Evolutionary conservation across 2,329 filamentous ascomycete species (phyloP).

Genomic region (Cercospora berteroae): DNA sequence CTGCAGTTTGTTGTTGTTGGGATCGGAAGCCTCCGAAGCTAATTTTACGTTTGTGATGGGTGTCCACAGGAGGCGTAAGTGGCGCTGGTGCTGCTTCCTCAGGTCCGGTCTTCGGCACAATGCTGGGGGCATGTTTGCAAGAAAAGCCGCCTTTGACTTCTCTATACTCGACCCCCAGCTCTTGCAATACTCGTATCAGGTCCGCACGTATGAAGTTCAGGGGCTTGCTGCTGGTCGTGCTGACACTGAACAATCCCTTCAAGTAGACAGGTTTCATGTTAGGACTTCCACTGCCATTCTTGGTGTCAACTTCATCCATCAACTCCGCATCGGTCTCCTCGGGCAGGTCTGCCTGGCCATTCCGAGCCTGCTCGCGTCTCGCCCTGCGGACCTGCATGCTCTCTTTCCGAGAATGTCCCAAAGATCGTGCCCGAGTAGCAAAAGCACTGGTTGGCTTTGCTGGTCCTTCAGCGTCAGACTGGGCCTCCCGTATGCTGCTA

Average conservation of each 20-base stretch:
- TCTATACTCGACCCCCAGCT: conserved; percentile 83
- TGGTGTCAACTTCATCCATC: conserved; percentile 53
- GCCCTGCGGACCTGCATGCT: conserved; percentile 85
- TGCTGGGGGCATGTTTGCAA: conserved; percentile 84
- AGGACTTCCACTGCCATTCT: conserved; percentile 54
- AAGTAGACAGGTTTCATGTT: conserved; percentile 91
- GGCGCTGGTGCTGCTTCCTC: conserved; percentile 47
- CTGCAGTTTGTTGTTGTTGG: conserved; percentile 29
- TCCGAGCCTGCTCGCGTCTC: conserved; percentile 53
- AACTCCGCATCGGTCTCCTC: conserved; percentile 88
- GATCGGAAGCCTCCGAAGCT: conserved; percentile 73
- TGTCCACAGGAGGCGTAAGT: conserved; percentile 45
- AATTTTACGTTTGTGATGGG: conserved; percentile 71
- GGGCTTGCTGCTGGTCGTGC: conserved; percentile 90
- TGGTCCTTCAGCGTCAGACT: conserved; percentile 50
- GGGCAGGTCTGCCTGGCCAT: conserved; percentile 66
- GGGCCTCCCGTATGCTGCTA: conserved; percentile 38
- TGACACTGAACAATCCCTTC: conserved; percentile 95
- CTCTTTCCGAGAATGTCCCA: conserved; percentile 84
- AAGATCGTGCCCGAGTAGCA: conserved; percentile 75
- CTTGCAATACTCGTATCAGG: conserved; percentile 82
- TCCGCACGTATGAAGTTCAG: conserved; percentile 81
- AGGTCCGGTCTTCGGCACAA: conserved; percentile 67
- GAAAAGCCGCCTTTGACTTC: conserved; percentile 94
- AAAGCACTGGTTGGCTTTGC: conserved; percentile 51